These are phyloP conservation scores for Aegilops bicornis DNA, from an alignment of 176 grass and related monocot genomes.

Conservation along the genomic window DNA sequence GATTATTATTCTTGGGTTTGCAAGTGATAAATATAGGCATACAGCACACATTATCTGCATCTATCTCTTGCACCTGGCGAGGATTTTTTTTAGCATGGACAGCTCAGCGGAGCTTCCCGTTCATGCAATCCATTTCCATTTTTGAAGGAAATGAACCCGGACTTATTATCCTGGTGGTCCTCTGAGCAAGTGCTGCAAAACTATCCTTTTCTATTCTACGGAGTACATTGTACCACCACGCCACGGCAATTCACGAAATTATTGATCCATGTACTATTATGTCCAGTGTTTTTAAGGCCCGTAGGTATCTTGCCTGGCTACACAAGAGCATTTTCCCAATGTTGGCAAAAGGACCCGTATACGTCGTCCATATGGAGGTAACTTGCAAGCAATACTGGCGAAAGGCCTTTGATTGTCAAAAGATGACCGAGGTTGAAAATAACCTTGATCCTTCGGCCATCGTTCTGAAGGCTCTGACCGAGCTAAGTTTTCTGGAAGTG, in stretches of 20 bases:
- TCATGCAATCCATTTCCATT: background rate
- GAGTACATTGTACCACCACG: background rate
- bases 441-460: background rate
- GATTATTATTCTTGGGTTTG: background rate
- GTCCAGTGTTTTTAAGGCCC: too few species aligned
- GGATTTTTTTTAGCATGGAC: background rate
- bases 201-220: too few species aligned
- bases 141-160: background rate
- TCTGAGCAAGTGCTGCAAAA: background rate
- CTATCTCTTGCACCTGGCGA: background rate
- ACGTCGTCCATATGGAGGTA: background rate
- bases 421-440: background rate
- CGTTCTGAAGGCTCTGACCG: too few species aligned
- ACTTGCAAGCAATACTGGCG: background rate
- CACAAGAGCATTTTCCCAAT: background rate
- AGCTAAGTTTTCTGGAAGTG: too few species aligned
- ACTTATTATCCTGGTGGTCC: background rate
- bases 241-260: background rate
- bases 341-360: background rate
- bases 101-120: background rate
- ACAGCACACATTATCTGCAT: background rate
- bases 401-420: background rate
- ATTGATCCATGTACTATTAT: background rate
- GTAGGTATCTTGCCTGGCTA: background rate
- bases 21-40: background rate